phyloP scores from a whole-genome alignment of 116 monocot genomes.

The Papilionanthe hybrid region DNA sequence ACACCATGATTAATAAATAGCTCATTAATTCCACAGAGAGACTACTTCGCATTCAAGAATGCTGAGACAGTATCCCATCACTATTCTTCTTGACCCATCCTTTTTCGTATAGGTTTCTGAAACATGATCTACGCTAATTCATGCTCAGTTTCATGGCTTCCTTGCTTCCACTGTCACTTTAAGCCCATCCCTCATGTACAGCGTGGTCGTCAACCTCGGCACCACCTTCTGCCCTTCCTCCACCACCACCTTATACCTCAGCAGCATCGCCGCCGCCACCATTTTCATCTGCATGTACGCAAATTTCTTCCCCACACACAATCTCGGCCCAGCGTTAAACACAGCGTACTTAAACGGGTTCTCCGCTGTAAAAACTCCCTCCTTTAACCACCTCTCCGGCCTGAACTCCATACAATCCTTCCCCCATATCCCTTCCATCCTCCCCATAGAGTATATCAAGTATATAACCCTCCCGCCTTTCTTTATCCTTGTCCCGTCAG shows the following conservation, averaged over 20 bases:
- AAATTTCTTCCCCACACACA: conserved; percentile 81
- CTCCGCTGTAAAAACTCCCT: conserved; percentile 37
- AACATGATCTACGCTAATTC: not conserved
- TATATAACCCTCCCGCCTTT: conserved; percentile 63
- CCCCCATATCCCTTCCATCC: conserved; percentile 61
- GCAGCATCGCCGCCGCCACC: conserved; percentile 53
- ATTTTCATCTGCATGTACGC: conserved; percentile 91
- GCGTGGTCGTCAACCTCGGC: conserved; percentile 48
- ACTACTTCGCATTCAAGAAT: too few relatives aligned
- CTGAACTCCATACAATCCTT: conserved; percentile 67
- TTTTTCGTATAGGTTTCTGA: too few relatives aligned
- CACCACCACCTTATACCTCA: conserved; percentile 37
- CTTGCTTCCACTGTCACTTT: conserved; percentile 31
- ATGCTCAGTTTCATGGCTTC: not conserved
- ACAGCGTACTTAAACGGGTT: conserved; percentile 74
- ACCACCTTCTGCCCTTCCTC: conserved; percentile 29
- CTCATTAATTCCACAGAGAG: too few relatives aligned
- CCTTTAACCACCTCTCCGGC: conserved; percentile 77
- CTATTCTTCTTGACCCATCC: too few relatives aligned
- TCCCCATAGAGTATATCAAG: conserved; percentile 77
- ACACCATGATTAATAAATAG: too few relatives aligned
- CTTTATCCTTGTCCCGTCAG: conserved; percentile 45
- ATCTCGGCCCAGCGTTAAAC: conserved; percentile 79
- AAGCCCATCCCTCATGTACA: conserved; percentile 60
- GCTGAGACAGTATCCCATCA: too few relatives aligned